A percentile compares a stretch with the other conserved stretches of the same genome.
phyloP scores from a whole-genome alignment of 192 early-diverging fungal genomes.

The Geranomyces michiganensis region DNA sequence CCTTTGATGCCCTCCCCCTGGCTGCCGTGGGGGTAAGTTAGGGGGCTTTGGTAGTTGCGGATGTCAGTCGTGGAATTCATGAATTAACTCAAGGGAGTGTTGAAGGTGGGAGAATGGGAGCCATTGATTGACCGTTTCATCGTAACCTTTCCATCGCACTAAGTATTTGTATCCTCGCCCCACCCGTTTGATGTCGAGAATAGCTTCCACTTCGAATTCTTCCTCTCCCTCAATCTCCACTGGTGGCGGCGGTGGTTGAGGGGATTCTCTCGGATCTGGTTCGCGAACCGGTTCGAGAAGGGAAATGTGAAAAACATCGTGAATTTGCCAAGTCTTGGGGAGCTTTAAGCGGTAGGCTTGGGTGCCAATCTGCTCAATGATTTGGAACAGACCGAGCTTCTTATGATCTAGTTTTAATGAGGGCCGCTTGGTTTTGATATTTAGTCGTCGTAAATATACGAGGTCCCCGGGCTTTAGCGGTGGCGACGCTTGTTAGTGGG shows the following conservation, averaged over 20 bases:
- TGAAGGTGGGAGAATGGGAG: not conserved
- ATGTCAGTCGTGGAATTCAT: not conserved
- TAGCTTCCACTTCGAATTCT: slow-evolving; percentile 9
- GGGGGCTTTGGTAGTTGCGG: not conserved
- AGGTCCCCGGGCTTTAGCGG: not conserved
- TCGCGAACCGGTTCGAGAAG: slow-evolving; percentile 4
- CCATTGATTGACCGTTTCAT: not conserved
- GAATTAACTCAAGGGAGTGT: not conserved
- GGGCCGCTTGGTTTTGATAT: not conserved
- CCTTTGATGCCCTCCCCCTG: too few species aligned
- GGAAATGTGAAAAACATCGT: slow-evolving; percentile 11
- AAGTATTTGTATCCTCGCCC: not conserved
- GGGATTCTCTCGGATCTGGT: too few species aligned
- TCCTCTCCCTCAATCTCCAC: not conserved
- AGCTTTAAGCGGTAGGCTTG: not conserved
- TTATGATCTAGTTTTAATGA: not conserved
- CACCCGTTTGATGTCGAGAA: not conserved
- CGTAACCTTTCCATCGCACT: slow-evolving; percentile 1
- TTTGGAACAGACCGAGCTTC: not conserved
- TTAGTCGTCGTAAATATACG: not conserved
- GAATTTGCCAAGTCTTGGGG: not conserved
- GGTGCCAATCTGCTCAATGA: not conserved
- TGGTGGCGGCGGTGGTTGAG: not conserved
- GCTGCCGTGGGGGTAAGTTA: too few species aligned
- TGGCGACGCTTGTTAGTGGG: not conserved